Conservation (phyloP, 2,329 filamentous ascomycete species). For the Neonectria ditissima region DNA sequence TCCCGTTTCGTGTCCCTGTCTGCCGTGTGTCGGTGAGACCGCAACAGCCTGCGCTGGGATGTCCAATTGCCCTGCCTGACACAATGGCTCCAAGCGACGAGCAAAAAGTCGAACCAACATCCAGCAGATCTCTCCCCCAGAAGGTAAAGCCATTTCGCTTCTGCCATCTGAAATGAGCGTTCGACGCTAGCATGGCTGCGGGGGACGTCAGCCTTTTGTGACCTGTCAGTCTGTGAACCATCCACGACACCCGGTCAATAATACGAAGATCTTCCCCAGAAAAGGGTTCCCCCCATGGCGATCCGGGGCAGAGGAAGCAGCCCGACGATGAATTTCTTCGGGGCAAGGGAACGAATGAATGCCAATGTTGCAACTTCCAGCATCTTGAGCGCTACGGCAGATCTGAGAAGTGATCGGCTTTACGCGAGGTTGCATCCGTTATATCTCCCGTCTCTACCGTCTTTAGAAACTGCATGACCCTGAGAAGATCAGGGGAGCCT, state of each 20-base stretch:
- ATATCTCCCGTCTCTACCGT: not conserved
- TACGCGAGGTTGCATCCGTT: not conserved
- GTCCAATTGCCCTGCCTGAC: not conserved
- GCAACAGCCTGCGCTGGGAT: not conserved
- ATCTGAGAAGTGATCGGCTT: not conserved
- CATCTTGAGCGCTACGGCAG: not conserved
- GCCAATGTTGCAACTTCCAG: not conserved
- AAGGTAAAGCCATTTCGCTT: not conserved
- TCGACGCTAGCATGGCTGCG: not conserved
- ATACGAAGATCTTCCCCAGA: not conserved
- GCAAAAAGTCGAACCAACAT: not conserved
- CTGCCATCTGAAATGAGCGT: not conserved
- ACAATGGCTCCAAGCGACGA: not conserved
- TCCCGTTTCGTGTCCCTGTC: not conserved
- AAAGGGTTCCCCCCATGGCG: not conserved
- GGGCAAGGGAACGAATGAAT: not conserved
- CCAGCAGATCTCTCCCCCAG: not conserved
- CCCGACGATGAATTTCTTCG: not conserved
- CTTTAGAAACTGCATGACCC: not conserved
- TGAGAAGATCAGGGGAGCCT: not conserved
- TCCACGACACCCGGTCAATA: not conserved
- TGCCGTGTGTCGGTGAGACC: not conserved
- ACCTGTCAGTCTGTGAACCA: not conserved
- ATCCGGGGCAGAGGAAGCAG: not conserved
- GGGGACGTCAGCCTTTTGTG: not conserved